These are phyloP conservation scores for Chamaenerion angustifolium DNA, from an alignment of 345 rosid species.

Conservation along the genomic window DNA sequence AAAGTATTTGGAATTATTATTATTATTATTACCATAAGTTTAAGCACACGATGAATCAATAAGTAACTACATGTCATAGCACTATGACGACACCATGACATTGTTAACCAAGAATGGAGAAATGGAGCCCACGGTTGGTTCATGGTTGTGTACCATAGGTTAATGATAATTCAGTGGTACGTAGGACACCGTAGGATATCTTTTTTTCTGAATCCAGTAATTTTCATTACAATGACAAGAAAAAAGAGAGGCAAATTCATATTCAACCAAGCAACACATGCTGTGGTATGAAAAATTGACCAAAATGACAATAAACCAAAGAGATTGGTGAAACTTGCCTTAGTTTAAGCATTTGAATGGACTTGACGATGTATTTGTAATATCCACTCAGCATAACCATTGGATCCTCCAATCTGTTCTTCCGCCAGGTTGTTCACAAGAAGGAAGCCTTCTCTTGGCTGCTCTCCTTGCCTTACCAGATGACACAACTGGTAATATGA, in stretches of 20 bases:
- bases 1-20: too few species aligned
- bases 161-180: too few species aligned
- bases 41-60: too few species aligned
- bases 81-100: neutral
- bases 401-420: conserved; percentile 64
- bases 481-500: conserved; percentile 60
- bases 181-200: too few species aligned
- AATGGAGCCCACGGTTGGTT: too few species aligned
- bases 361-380: conserved; percentile 75
- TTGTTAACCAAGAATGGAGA: too few species aligned
- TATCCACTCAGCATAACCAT: conserved; percentile 78
- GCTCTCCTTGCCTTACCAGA: conserved; percentile 95
- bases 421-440: conserved; percentile 72
- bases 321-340: conserved; percentile 9
- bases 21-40: too few species aligned
- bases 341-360: conserved; percentile 54
- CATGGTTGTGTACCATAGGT: neutral
- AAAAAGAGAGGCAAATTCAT: too few species aligned
- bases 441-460: conserved; percentile 85
- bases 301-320: neutral
- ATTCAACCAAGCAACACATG: too few species aligned
- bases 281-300: neutral
- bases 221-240: too few species aligned
- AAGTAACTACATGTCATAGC: too few species aligned
- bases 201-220: too few species aligned